Evolutionary conservation across 1,139 yeast genomes (phyloP), one percentile per base, ranked within the genome.

Genomic region (Diutina pseudorugosa): DNA sequence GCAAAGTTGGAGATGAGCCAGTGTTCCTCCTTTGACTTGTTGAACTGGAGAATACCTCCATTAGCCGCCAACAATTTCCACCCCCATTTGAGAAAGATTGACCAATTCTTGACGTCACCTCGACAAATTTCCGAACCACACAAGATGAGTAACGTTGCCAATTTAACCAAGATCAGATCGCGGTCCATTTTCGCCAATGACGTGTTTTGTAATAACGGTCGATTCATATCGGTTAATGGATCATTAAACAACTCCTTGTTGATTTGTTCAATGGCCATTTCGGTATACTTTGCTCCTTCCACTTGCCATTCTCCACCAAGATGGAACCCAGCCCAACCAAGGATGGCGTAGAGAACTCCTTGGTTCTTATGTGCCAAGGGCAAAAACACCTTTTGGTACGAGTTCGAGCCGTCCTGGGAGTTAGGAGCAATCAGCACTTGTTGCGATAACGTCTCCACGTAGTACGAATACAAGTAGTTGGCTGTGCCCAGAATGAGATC

Each of bases 1-100:
- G 90, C 89, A 66, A 84, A 87, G 64, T 83, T 85, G n/a, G 89
- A 79, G 25, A 85, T 80, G 53, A 87, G 70, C 86, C 93, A 87
- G 56, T 83, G 81, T 56, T 80, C 80, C 55, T 78, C 81, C 57
- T 78, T 80, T 62, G 79, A 79, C 51, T 70, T 71, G 57, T 73
- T 71, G 55, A 72, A 73, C 54, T 75, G 75, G 57, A 79, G 75
- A 47, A 81, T 68, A 0, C 89, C 90, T 14, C 89, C 90, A 57
- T 79, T 74, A 47, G 70, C 64, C 52, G 70, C 67, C 30, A 85
- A 72, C 16, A 84, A 68, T 53, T 75, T 75, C 54, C 85, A 81
- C 1, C 87, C 87, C 74, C 82, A 77, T 47, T 73, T 72, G 55
- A 85, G 66, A 58, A 81, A 79, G 9, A 76, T 70, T 1, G 82